Conservation (phyloP, 495 filamentous ascomycete genomes). For the Mycothermus thermophilus region DNA sequence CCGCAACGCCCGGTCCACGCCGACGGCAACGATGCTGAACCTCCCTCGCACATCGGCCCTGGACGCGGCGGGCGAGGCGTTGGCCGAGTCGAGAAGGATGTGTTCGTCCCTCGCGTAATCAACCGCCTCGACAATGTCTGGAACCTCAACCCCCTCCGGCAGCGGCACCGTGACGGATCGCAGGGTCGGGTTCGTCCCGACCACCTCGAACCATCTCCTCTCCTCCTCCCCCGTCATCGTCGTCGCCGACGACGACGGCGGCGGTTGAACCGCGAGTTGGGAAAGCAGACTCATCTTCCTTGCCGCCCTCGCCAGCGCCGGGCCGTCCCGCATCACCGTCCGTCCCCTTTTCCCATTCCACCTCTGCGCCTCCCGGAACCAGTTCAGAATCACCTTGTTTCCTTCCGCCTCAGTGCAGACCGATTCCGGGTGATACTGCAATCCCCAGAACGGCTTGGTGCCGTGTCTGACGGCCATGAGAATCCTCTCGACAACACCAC, state of each 20-base stretch:
- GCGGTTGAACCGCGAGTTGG: constrained; percentile 7
- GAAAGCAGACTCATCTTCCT: constrained; percentile 17
- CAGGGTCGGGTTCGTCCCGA: constrained; percentile 16
- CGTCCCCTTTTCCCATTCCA: constrained; percentile 35
- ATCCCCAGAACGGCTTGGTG: constrained; percentile 67
- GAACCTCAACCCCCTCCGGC: constrained; percentile 24
- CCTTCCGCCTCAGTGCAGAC: constrained; percentile 70
- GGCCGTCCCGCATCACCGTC: constrained; percentile 11
- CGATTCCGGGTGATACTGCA: constrained; percentile 93
- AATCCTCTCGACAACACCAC: too few relatives aligned
- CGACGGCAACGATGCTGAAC: constrained; percentile 54
- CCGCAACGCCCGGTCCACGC: constrained; percentile 36
- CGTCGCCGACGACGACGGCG: not conserved
- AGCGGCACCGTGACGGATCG: constrained; percentile 18
- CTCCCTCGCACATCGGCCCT: constrained; percentile 39
- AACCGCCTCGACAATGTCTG: constrained; percentile 36
- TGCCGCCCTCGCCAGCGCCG: constrained; percentile 12
- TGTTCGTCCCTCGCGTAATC: constrained; percentile 26
- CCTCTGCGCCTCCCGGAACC: constrained; percentile 48
- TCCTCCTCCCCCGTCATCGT: not conserved
- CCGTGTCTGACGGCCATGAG: constrained; percentile 65
- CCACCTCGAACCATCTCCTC: constrained; percentile 19
- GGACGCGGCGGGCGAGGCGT: constrained; percentile 21
- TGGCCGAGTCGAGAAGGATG: constrained; percentile 43
- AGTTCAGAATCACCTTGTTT: constrained; percentile 53